Base-by-base conservation (phyloP, 2,329 filamentous ascomycete species). In the Ceratocystis eucalypticola region DNA sequence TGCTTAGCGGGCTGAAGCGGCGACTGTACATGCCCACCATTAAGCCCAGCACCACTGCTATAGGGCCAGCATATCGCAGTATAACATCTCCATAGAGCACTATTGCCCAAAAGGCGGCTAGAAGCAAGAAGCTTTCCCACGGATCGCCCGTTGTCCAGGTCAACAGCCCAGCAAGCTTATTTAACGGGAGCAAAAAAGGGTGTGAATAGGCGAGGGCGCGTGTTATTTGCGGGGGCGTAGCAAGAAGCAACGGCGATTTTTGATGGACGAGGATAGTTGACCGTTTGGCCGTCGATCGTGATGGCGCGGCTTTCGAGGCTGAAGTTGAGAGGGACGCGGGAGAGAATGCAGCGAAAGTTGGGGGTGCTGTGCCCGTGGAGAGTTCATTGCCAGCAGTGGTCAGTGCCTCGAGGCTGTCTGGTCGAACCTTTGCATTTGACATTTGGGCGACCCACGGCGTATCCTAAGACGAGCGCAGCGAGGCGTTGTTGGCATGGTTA, bases 261-360 rank as follows among this genome's bases (percentile, higher is more conserved):
- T 96, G 93, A 76, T 97, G 92, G 22, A 99, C 92, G 71, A 97
- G 85, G 71, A 99, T 92, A 67, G 91, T 95, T 20, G 91, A 95
- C 59, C 90, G 86, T 69, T 93, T 88, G 5, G 68, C 66, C 57
- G 83, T 81, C 41, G 82, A 79, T 67, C 80, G 77, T 65, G 79
- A 80, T 61, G 87, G 80, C 4, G 85, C 82, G 46, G 83, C 82
- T 37, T 68, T 68, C 8, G 62, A 59, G 20, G 66, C 61, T 15
- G 65, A 64, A 66, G 87, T 84, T 57, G 85, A 87, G 70, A 92
- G 83, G 25, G 88, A 90, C 25, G 87, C 83, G 41, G 94, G 92
- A 4, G 93, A 94, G 78, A 99, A 99, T 72, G 89, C 84, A 70
- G 94, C 94, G 73, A 89, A 86, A 59, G 93, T 97, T 61, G 91